Evolutionary conservation across 208 protist genomes (phyloP), one percentile per base, ranked within the genome.

Genomic region (Wallacemonas rigidus): DNA sequence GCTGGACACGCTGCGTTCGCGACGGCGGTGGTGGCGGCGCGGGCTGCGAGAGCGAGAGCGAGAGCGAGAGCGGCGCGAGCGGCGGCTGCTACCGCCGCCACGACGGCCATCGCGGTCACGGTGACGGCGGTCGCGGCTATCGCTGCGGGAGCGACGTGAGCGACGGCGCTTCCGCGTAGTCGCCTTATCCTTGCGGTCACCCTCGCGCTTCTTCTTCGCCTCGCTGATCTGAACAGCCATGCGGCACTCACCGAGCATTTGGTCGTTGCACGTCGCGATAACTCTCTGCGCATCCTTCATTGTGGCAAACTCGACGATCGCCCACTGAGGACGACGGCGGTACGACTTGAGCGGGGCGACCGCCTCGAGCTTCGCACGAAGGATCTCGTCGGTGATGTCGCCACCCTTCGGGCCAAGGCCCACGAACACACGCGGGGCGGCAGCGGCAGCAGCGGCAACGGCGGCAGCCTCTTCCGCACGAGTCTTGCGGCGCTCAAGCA

Each of bases 301-400:
- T 2, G 69, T 68, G n/a, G 57, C 53, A 14, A 90, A 72, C 35
- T 91, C 86, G 26, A 79, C 73, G 64, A 88, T 90, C n/a, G 83
- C 77, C 72, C 88, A 91, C 67, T 82, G 71, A 12, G 83, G 86
- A 39, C 78, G 81, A n/a, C 88, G 85, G 48, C 80, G 80, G 53
- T 88, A 81, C 12, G 69, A 75, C 44, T 62, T 61, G 41, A 93
- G 57, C 6, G 88, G 83, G 26, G 69, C 72, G 14, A 83, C 65
- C 15, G 74, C 72, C 63, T 91, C 83, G 2, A 93, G 45, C 26
- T 69, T 68, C 35, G 43, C 47, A 1, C 76, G 73, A 2, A 93
- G 63, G 11, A 53, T 62, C 2, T 80, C 76, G 63, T 88, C 74
- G 2, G 67, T 50, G 50, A 93, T 72, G 15, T 57, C 43, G 17